Evolutionary conservation across 1,284 basidiomycete genomes (phyloP), one percentile per base, ranked within the genome.

Genomic region (Anthracocystis setariae): DNA sequence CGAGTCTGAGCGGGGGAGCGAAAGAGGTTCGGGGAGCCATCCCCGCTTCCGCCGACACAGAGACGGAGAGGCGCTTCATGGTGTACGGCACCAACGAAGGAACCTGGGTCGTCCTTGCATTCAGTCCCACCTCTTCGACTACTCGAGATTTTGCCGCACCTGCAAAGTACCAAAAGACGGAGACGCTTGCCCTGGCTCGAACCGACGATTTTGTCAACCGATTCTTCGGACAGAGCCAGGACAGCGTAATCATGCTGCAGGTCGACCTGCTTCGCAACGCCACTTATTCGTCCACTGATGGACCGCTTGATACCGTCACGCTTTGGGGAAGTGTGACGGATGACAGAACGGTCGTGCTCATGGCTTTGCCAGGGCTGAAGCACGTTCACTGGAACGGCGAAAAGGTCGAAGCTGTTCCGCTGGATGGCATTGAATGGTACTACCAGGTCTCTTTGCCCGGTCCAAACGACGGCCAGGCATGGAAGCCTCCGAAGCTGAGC

Each of bases 251-350:
- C 17, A 5, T 72, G 29, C 21, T 49, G 37, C 39, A 59, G 13
- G 68, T 59, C 21, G 63, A 66, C 32, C 46, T 66, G 29, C 45
- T 72, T 8, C 58, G 63, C 44, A 72, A 72, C 40, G 68, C 68
- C 23, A 72, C 68, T 18, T 72, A 72, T 51, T 18, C 58, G 7
- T 38, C 48, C 7, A 62, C 50, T 12, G 12, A 33, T 8, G 5
- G 15, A 5, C 47, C 62, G 21, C 51, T 66, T 23, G 63, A 72
- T 42, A 67, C 63, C 35, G 43, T 72, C 2, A 47, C 63, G 21
- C 55, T 72, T 0, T 72, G 46, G 40, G 69, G 69, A 3, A 51
- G 51, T 3, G 17, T 52, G 0, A 20, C 33, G 5, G 13, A 40
- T 8, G 44, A 51, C 8, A 27, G n/a, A 1, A 18, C 23, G 4